Conservation (phyloP, 106 monocot species). For the Agapanthus africanus region DNA sequence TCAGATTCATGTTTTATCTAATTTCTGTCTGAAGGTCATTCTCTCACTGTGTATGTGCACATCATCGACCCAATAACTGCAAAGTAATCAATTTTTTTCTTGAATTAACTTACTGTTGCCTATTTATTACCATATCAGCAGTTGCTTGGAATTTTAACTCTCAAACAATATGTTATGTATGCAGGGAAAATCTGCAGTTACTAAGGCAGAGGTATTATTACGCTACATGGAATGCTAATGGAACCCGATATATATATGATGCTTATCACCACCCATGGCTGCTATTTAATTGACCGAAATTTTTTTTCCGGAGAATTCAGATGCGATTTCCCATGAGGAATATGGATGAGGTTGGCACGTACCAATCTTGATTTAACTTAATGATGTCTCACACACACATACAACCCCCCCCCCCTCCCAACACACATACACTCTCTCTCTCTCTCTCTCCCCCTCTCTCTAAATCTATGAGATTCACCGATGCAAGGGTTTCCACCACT, state of each 20-base stretch:
- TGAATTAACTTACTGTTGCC: background rate
- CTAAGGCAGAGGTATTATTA: constrained; percentile 91
- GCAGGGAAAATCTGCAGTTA: constrained; percentile 89
- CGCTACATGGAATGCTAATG: constrained; percentile 99
- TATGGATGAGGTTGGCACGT: constrained; percentile 33
- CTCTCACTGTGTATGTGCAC: too few species aligned
- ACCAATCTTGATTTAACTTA: constrained; percentile 2
- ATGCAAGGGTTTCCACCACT: constrained; percentile 61
- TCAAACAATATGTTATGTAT: background rate
- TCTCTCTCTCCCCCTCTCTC: too few species aligned
- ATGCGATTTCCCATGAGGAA: constrained; percentile 75
- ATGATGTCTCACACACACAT: background rate
- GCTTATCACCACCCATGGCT: constrained; percentile 79
- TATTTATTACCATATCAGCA: background rate
- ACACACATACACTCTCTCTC: too few species aligned
- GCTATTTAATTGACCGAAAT: constrained; percentile 88
- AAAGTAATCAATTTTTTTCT: too few species aligned
- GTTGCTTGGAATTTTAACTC: background rate
- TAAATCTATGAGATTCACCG: too few species aligned
- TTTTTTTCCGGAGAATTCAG: constrained; percentile 91
- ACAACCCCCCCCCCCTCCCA: too few species aligned
- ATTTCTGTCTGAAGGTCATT: too few species aligned
- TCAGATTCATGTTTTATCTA: too few species aligned
- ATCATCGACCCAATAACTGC: too few species aligned
- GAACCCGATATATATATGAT: constrained; percentile 99